Conservation (phyloP, 306 rosid genomes). For the Rosa persica region DNA sequence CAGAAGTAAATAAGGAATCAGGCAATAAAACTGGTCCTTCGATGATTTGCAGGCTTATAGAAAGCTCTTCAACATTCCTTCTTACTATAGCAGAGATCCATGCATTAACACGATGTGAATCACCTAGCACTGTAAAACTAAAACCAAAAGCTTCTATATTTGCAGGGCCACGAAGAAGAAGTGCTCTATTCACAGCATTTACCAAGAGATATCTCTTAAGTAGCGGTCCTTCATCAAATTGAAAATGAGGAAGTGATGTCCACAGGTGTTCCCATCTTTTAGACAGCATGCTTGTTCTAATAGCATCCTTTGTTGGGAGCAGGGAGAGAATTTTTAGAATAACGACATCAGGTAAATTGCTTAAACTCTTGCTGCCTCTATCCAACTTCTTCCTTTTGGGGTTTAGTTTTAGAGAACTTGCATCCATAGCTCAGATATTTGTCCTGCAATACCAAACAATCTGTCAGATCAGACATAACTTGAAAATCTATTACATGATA, state of each 20-base stretch:
- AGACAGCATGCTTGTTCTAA: conserved; percentile 6
- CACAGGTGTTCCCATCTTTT: conserved; percentile 9
- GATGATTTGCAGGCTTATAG: neutral
- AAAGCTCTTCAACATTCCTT: neutral
- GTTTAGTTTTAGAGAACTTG: neutral
- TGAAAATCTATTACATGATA: neutral
- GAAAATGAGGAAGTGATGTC: conserved; percentile 6
- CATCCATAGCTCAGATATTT: neutral
- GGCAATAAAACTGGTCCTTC: neutral
- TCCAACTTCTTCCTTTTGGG: neutral
- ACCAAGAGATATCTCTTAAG: neutral
- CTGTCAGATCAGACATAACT: neutral
- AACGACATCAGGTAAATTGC: neutral
- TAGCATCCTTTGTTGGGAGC: neutral
- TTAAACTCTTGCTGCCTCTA: neutral
- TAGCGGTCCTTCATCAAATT: neutral
- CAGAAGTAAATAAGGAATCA: neutral
- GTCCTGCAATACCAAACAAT: neutral
- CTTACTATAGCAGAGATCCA: neutral
- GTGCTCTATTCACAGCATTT: conserved; percentile 13
- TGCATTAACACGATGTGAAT: neutral
- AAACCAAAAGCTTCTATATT: neutral
- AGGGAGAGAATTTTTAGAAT: neutral
- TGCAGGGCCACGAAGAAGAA: conserved; percentile 8
- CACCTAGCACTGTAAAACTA: neutral